Evolutionary conservation across 2,329 filamentous ascomycete genomes (phyloP).

Genomic region (Ciborinia camelliae): DNA sequence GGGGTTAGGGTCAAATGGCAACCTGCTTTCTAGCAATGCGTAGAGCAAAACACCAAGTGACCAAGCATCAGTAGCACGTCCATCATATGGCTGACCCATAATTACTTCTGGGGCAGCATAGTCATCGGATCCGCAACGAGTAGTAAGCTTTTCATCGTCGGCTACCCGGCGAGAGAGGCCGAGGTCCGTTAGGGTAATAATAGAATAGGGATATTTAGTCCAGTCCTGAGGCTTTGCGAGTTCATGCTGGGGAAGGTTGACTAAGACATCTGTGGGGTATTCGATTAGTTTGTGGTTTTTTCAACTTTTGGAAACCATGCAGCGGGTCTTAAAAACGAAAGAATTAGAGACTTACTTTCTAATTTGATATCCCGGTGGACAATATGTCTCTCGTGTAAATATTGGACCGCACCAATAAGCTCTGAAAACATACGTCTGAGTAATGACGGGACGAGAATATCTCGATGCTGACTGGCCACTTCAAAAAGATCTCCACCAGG

Average conservation of each 20-base stretch:
- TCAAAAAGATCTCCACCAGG: slow-evolving; percentile 95
- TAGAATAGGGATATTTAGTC: slow-evolving; percentile 71
- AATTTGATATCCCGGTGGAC: slow-evolving; percentile 98
- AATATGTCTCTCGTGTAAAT: slow-evolving; percentile 80
- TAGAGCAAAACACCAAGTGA: slow-evolving; percentile 91
- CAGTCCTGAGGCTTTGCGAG: slow-evolving; percentile 67
- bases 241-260: slow-evolving; percentile 71
- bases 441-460: slow-evolving; percentile 63
- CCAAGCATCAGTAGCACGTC: slow-evolving; percentile 89
- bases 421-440: slow-evolving; percentile 87
- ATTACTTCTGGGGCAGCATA: slow-evolving; percentile 96
- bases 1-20: slow-evolving; percentile 89
- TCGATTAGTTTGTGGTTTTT: not conserved
- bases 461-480: slow-evolving; percentile 70
- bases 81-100: slow-evolving; percentile 92
- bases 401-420: slow-evolving; percentile 77
- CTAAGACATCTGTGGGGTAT: slow-evolving; percentile 68
- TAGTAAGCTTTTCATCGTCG: slow-evolving; percentile 84
- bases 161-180: slow-evolving; percentile 84
- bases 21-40: slow-evolving; percentile 83
- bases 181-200: slow-evolving; percentile 87
- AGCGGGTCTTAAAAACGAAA: not conserved
- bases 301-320: not conserved
- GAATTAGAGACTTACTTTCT: slow-evolving; percentile 66
- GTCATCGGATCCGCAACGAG: slow-evolving; percentile 92